These are phyloP conservation scores for Xylariaceae sp. DNA, from an alignment of 2,329 filamentous ascomycete genomes.

Conservation along the genomic window DNA sequence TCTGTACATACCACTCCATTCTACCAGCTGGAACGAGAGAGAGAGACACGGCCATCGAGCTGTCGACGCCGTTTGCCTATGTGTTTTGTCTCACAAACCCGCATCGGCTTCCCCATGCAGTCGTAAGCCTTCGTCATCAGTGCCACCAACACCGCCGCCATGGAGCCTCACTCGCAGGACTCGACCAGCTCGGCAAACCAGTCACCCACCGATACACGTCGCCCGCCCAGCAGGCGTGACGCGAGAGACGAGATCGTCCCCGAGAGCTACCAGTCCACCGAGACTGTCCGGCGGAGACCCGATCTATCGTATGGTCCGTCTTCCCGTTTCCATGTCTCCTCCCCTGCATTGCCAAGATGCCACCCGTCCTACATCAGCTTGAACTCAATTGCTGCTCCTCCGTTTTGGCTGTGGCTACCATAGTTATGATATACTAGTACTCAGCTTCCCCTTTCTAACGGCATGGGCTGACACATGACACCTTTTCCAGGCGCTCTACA, in stretches of 20 bases:
- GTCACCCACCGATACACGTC: slow-evolving; percentile 50
- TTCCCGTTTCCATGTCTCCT: slow-evolving; percentile 4
- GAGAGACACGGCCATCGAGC: neutral
- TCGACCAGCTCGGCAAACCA: slow-evolving; percentile 34
- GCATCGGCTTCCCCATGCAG: slow-evolving; percentile 14
- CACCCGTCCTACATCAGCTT: too few species aligned
- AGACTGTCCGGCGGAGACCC: slow-evolving; percentile 55
- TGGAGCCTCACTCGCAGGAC: slow-evolving; percentile 44
- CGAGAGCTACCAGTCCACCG: slow-evolving; percentile 56
- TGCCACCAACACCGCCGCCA: slow-evolving; percentile 25
- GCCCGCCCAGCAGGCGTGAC: slow-evolving; percentile 33
- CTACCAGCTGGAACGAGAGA: too few species aligned
- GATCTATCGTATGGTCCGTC: slow-evolving; percentile 55
- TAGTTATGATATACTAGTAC: neutral
- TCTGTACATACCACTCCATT: too few species aligned
- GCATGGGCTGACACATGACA: slow-evolving; percentile 22
- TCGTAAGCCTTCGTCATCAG: slow-evolving; percentile 15
- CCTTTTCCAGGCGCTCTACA: slow-evolving; percentile 32
- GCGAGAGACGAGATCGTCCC: slow-evolving; percentile 43
- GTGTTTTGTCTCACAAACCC: slow-evolving; percentile 12
- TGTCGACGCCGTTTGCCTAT: neutral
- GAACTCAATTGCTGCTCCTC: too few species aligned
- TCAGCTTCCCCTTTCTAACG: slow-evolving; percentile 3
- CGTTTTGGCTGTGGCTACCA: too few species aligned
- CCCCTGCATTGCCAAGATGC: neutral